Evolutionary conservation across 1,284 basidiomycete genomes (phyloP), one percentile per base, ranked within the genome.

Genomic region (Lentinula novae-zelandiae): DNA sequence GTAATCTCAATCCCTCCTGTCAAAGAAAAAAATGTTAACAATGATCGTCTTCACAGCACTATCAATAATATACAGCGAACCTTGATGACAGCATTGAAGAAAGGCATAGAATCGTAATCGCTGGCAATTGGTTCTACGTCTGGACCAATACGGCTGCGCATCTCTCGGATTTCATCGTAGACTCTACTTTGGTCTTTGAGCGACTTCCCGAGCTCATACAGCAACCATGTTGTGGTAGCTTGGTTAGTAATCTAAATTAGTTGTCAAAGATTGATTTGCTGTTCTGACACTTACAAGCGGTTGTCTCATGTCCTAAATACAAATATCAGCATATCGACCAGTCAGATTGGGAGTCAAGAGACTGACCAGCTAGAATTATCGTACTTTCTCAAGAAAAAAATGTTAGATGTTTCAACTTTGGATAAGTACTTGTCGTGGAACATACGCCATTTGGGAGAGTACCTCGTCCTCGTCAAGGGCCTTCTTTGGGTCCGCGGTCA

Each of bases 91-190:
- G 68, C 69, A 4, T 63, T 63, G 36, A 68, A 49, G 33, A 52
- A 66, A 5, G 59, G 64, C 70, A 75, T 69, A 1, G 60, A 63
- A 54, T 75, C 70, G 8, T 71, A 65, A 56, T 75, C 73, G 12
- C 67, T 65, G 4, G 67, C 61, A 42, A 64, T 65, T 49, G 72
- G 66, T 9, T 68, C 70, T 9, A 51, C 54, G 5, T 68, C 69
- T 17, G 53, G 53, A 27, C 62, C 60, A 8, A 42, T 57, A 31
- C 42, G 36, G 15, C 50, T 20, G 12, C 61, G 60, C 36, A 60
- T 20, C 12, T 66, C 68, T 3, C 65, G 67, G 9, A 72, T 68
- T 46, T 74, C 72, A 9, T 65, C 59, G 17, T 68, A 69, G n/a
- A 68, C 34, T 9, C 55, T 50, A 15, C 58, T 57, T 60, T 73